phyloP scores from a whole-genome alignment of 768 basidiomycete genomes.

The Leccinum disarticulatum region DNA sequence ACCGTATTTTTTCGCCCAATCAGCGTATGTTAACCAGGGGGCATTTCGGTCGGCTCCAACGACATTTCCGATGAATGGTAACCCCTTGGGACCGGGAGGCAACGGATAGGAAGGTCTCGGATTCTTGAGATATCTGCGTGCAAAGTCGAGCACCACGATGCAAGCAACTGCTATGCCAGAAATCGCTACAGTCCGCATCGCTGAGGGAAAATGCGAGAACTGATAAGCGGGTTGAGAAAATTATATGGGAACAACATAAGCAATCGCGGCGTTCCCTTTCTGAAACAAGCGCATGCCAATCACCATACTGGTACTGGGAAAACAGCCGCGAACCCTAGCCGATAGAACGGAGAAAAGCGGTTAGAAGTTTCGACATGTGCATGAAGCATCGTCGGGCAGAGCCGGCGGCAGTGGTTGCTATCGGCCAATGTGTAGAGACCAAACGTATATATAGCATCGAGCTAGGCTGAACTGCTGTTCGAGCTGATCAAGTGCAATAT shows the following conservation, averaged over 20 bases:
- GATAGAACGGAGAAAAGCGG: not conserved
- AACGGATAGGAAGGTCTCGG: constrained; percentile 9
- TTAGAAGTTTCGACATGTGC: not conserved
- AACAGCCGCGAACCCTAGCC: not conserved
- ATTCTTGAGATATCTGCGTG: constrained; percentile 7
- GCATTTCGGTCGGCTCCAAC: constrained; percentile 30
- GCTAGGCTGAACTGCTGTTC: not conserved
- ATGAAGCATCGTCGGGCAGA: not conserved
- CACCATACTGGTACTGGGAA: not conserved
- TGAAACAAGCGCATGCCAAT: not conserved
- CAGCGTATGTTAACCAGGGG: constrained; percentile 38
- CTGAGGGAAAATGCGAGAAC: not conserved
- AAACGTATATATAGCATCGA: not conserved
- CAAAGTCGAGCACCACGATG: constrained; percentile 12
- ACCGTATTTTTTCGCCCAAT: constrained; percentile 41
- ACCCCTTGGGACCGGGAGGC: constrained; percentile 40
- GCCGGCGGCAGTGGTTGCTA: not conserved
- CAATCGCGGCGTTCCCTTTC: not conserved
- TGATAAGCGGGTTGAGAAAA: not conserved
- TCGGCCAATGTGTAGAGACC: not conserved
- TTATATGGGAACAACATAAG: constrained; percentile 2
- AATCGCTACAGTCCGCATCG: constrained; percentile 9
- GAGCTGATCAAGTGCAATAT: not conserved
- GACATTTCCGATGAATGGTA: constrained; percentile 41
- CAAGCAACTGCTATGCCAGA: constrained; percentile 6